A percentile compares a stretch with the other conserved stretches of the same genome.
Evolutionary conservation across 208 protist genomes (phyloP).

Genomic region (Leishmania amazonensis): DNA sequence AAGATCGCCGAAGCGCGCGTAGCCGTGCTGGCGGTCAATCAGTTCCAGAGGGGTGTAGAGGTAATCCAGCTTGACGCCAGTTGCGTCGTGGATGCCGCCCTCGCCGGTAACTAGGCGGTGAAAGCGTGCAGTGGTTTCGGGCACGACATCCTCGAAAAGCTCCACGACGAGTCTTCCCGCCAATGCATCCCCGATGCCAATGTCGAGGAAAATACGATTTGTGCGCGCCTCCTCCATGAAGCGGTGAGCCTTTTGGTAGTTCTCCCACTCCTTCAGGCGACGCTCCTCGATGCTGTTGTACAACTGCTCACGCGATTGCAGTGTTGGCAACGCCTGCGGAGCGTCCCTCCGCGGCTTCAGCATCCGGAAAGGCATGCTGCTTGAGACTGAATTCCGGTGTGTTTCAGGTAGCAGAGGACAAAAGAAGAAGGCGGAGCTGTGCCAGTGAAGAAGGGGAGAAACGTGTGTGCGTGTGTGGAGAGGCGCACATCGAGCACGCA

Average conservation of each 20-base stretch:
- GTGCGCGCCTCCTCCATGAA: conserved; percentile 74
- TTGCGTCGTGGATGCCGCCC: conserved; percentile 51
- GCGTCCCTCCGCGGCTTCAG: conserved; percentile 21
- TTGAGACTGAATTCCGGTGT: not conserved
- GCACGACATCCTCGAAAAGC: conserved; percentile 85
- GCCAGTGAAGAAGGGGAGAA: not conserved
- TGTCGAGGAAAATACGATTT: conserved; percentile 80
- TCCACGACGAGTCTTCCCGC: conserved; percentile 86
- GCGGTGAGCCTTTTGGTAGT: conserved; percentile 83
- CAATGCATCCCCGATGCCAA: conserved; percentile 75
- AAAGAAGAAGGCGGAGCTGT: not conserved
- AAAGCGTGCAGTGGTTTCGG: conserved; percentile 92
- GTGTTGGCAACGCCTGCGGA: conserved; percentile 6
- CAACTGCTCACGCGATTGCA: conserved; percentile 30
- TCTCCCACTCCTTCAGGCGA: conserved; percentile 87
- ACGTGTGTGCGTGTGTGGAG: not conserved
- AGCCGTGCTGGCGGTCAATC: conserved; percentile 53
- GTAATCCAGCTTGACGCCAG: conserved; percentile 76
- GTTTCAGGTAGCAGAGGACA: not conserved
- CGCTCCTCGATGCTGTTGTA: conserved; percentile 82
- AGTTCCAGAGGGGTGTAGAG: conserved; percentile 59
- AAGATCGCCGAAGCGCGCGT: conserved; percentile 39
- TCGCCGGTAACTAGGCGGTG: conserved; percentile 80
- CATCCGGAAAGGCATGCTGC: conserved; percentile 1
- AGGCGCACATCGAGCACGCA: not conserved